A percentile compares a stretch with the other conserved stretches of the same genome.
phyloP scores from a whole-genome alignment of 148 eudicot species.

The Suaeda aralocaspica region DNA sequence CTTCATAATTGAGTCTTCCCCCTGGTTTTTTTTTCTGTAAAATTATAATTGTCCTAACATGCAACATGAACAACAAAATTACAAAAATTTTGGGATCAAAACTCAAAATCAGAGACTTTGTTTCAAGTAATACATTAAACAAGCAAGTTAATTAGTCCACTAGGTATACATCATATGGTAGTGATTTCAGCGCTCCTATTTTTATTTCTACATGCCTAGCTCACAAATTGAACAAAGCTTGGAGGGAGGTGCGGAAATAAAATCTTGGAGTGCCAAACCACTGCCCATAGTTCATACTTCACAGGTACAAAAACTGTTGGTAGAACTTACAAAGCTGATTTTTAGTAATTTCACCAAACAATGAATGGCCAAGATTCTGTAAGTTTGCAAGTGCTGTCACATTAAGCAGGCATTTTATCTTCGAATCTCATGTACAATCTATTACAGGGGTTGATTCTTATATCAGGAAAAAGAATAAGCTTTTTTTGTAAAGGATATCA shows the following conservation, averaged over 20 bases:
- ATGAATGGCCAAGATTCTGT: too few species aligned
- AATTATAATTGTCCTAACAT: constrained; percentile 11
- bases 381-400: background rate
- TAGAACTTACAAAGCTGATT: background rate
- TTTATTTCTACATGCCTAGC: too few species aligned
- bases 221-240: too few species aligned
- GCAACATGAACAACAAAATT: constrained; percentile 11
- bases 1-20: background rate
- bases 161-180: too few species aligned
- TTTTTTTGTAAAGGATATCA: background rate
- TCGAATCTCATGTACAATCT: background rate
- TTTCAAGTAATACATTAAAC: background rate
- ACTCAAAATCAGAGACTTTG: background rate
- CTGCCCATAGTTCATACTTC: background rate
- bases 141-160: too few species aligned
- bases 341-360: background rate
- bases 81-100: constrained; percentile 2
- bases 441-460: background rate
- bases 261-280: too few species aligned
- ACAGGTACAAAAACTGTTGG: too few species aligned
- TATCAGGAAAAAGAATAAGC: background rate
- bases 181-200: too few species aligned
- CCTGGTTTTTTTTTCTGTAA: background rate
- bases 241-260: too few species aligned
- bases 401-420: background rate